Conservation (phyloP, 768 basidiomycete genomes). For the Boletus coccyginus region DNA sequence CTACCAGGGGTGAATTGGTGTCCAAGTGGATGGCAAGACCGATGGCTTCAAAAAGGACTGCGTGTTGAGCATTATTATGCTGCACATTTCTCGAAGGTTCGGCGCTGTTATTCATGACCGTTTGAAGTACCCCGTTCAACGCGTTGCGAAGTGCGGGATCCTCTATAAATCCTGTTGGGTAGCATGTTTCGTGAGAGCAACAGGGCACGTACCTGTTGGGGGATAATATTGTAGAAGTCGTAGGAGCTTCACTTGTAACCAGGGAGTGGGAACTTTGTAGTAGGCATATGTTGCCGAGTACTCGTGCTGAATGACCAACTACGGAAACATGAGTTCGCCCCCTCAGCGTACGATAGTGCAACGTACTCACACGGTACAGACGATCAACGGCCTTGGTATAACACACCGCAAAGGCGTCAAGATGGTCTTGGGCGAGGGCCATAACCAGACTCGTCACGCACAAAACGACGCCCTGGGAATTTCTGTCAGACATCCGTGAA, state of each 20-base stretch:
- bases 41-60: conserved; percentile 98
- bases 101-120: conserved; percentile 86
- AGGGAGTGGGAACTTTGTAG: conserved; percentile 96
- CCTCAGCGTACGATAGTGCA: neutral
- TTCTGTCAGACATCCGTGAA: conserved; percentile 1
- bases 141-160: conserved; percentile 77
- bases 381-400: conserved; percentile 95
- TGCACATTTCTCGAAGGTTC: conserved; percentile 94
- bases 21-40: conserved; percentile 95
- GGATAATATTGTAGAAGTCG: conserved; percentile 94
- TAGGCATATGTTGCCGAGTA: conserved; percentile 89
- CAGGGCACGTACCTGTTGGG: conserved; percentile 67
- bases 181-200: neutral
- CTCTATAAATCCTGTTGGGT: conserved; percentile 45
- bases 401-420: conserved; percentile 87
- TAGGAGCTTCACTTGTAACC: conserved; percentile 95
- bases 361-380: conserved; percentile 62
- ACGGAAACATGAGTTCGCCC: conserved; percentile 5
- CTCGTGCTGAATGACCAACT: conserved; percentile 92
- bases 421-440: conserved; percentile 91
- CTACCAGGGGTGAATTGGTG: conserved; percentile 83
- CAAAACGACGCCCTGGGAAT: conserved; percentile 80
- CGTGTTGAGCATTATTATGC: conserved; percentile 98
- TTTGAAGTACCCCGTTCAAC: conserved; percentile 80
- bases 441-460: conserved; percentile 92